Conservation (phyloP, 2,329 filamentous ascomycete genomes). For the Botrytis cinerea region DNA sequence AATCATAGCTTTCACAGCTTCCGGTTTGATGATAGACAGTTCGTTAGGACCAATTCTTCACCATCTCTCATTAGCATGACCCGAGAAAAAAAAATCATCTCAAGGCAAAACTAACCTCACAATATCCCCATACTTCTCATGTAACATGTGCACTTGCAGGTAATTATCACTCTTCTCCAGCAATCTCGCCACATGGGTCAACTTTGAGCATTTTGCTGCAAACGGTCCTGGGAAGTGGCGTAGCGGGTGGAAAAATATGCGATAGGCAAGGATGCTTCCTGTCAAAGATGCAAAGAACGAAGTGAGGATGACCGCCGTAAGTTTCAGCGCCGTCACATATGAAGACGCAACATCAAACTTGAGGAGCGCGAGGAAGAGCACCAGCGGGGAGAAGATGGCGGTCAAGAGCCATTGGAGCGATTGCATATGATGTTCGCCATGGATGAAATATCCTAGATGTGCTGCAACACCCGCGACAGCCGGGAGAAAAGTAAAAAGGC, state of each 20-base stretch:
- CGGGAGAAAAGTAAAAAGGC: background rate
- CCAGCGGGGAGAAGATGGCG: background rate
- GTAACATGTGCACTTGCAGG: constrained; percentile 26
- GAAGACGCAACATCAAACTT: background rate
- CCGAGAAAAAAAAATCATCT: background rate
- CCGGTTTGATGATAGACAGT: constrained; percentile 30
- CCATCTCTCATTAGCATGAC: background rate
- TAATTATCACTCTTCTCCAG: constrained; percentile 26
- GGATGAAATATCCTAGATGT: constrained; percentile 34
- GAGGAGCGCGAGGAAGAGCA: background rate
- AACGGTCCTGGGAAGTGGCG: constrained; percentile 38
- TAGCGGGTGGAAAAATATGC: constrained; percentile 50
- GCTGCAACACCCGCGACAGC: constrained; percentile 26
- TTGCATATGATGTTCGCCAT: constrained; percentile 31
- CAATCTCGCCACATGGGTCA: constrained; percentile 30
- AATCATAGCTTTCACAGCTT: constrained; percentile 29
- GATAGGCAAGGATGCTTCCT: constrained; percentile 53
- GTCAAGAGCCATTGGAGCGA: background rate
- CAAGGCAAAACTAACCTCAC: constrained; percentile 27
- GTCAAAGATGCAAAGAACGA: constrained; percentile 8
- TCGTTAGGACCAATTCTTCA: constrained; percentile 30
- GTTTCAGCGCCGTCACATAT: background rate
- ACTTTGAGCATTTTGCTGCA: constrained; percentile 31
- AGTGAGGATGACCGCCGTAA: background rate
- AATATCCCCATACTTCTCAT: constrained; percentile 34